Conservation (phyloP, 371 early-diverging fungal species). For the Mortierella polycephala region DNA sequence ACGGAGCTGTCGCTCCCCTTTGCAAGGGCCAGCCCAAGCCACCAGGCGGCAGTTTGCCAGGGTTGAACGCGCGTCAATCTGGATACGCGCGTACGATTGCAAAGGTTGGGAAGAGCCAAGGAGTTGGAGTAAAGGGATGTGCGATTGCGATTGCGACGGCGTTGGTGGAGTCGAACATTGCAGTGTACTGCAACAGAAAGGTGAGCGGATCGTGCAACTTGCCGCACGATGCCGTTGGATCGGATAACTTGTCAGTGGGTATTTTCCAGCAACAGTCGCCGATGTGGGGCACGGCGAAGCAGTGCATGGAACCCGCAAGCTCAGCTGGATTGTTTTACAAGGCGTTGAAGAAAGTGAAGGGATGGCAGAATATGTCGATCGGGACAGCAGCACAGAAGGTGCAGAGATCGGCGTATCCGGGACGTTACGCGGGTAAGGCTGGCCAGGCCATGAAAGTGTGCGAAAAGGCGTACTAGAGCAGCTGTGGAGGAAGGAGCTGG, state of each 20-base stretch:
- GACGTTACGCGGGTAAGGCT: not conserved
- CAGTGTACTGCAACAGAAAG: not conserved
- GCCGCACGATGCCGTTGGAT: not conserved
- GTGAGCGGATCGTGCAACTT: not conserved
- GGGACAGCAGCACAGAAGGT: not conserved
- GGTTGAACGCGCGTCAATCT: not conserved
- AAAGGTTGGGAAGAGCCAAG: not conserved
- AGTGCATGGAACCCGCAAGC: not conserved
- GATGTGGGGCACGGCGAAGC: not conserved
- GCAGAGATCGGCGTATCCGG: not conserved
- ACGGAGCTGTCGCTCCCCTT: not conserved
- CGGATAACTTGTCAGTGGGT: not conserved
- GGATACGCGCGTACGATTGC: not conserved
- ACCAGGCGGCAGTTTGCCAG: not conserved
- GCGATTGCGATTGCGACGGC: not conserved
- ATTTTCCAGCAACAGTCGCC: not conserved
- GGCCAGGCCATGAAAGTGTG: not conserved
- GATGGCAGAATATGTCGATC: not conserved
- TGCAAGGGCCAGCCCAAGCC: not conserved
- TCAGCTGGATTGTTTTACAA: not conserved
- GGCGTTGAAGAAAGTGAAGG: not conserved
- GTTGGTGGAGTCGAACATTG: not conserved
- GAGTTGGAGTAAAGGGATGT: not conserved
- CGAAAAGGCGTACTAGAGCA: not conserved
- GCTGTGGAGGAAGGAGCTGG: too few relatives aligned